Evolutionary conservation across 2,329 filamentous ascomycete genomes (phyloP).

Genomic region (Fusarium fujikuroi): DNA sequence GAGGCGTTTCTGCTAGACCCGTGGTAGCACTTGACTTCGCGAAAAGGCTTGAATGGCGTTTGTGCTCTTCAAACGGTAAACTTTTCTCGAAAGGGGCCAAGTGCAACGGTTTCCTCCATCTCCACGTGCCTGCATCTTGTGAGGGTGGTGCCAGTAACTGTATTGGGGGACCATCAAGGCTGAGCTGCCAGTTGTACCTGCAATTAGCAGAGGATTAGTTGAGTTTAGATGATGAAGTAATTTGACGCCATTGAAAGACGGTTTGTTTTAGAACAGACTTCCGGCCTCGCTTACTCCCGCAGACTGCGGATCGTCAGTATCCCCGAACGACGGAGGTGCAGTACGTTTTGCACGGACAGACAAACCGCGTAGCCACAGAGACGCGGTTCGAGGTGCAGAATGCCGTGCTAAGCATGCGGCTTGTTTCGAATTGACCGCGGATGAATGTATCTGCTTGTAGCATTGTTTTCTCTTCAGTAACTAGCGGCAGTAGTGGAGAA

Average conservation of each 20-base stretch:
- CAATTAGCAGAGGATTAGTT: not conserved
- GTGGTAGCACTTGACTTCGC: constrained; percentile 2
- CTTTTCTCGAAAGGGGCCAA: constrained; percentile 38
- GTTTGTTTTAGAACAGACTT: constrained; percentile 4
- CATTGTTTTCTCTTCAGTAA: not conserved
- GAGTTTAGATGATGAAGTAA: constrained; percentile 3
- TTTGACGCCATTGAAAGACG: constrained; percentile 17
- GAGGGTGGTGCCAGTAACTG: constrained; percentile 31
- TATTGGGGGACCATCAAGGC: constrained; percentile 10
- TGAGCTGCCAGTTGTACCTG: not conserved
- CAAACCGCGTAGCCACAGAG: constrained; percentile 5
- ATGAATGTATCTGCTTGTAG: constrained; percentile 13
- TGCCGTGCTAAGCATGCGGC: constrained; percentile 20
- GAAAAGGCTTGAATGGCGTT: constrained; percentile 1
- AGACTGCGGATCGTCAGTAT: constrained; percentile 10
- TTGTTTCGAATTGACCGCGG: constrained; percentile 22
- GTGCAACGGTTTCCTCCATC: constrained; percentile 38
- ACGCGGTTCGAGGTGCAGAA: constrained; percentile 6
- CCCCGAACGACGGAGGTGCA: not conserved
- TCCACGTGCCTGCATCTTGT: constrained; percentile 37
- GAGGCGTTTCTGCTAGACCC: constrained; percentile 26
- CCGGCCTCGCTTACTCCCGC: constrained; percentile 25
- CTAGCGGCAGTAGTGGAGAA: constrained; percentile 26
- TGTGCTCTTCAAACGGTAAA: constrained; percentile 28
- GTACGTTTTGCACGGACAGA: not conserved